Percentiles rank a stretch among this genome's conserved stretches.
Conservation (phyloP, 1,284 basidiomycete genomes). For the Rhodotorula sp. region DNA sequence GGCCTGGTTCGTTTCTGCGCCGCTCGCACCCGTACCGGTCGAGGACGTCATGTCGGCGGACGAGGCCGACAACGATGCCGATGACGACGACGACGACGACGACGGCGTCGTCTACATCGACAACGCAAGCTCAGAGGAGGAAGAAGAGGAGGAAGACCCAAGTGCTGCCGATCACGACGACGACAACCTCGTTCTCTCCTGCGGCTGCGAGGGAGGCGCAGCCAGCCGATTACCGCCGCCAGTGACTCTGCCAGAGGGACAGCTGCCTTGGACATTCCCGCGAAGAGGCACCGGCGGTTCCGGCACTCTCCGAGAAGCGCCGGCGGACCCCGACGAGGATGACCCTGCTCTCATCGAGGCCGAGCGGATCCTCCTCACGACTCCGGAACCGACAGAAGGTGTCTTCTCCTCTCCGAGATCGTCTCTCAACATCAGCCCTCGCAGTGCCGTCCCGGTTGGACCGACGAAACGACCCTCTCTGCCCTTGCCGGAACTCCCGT, state of each 20-base stretch:
- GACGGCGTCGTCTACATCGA: background rate
- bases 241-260: background rate
- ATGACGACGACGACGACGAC: background rate
- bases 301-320: no score
- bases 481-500: background rate
- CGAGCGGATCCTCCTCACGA: background rate
- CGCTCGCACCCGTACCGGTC: background rate
- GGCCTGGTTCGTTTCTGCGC: background rate
- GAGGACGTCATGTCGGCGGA: background rate
- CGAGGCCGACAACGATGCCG: background rate
- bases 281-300: background rate
- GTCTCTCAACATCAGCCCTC: background rate
- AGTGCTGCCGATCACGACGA: background rate
- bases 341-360: constrained; percentile 1
- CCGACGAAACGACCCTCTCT: background rate
- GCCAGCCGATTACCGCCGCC: background rate
- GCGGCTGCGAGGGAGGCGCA: background rate
- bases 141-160: background rate
- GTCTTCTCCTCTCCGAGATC: no score
- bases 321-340: background rate
- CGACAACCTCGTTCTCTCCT: background rate
- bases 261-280: background rate
- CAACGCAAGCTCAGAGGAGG: background rate
- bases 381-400: background rate
- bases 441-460: no score